phyloP scores from a whole-genome alignment of 73 alveolate genomes.

The Stentor roeselii region DNA sequence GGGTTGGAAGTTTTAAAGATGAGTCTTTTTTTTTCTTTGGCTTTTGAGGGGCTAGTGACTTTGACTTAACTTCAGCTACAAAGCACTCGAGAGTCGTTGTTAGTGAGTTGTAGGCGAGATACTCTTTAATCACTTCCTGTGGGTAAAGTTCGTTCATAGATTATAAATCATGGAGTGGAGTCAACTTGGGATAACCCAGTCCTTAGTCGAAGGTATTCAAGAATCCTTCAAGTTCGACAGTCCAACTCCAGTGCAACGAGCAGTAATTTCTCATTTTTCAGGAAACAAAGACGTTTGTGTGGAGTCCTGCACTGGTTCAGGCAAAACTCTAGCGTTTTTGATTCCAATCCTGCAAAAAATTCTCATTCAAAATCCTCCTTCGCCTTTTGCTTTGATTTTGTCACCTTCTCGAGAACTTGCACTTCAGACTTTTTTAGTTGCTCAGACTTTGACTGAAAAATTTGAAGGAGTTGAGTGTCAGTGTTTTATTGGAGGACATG shows the following conservation, averaged over 20 bases:
- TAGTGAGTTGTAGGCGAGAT: not conserved
- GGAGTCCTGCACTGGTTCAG: constrained; percentile 98
- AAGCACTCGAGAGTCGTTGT: not conserved
- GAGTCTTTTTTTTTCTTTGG: not conserved
- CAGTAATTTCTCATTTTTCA: constrained; percentile 68
- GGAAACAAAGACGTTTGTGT: constrained; percentile 82
- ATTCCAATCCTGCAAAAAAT: constrained; percentile 29
- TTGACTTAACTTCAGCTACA: not conserved
- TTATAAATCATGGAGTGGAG: constrained; percentile 26
- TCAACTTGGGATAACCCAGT: constrained; percentile 34
- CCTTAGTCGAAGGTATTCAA: constrained; percentile 30
- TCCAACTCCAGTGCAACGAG: constrained; percentile 78
- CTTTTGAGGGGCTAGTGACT: not conserved
- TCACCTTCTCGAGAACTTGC: constrained; percentile 99
- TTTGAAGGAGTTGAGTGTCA: constrained; percentile 19
- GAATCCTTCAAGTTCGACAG: constrained; percentile 44
- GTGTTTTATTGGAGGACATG: constrained; percentile 84
- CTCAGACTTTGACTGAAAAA: constrained; percentile 35
- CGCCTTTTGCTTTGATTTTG: constrained; percentile 74
- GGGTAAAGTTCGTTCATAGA: not conserved
- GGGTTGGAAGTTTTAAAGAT: not conserved
- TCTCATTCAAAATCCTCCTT: not conserved
- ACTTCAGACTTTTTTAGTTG: constrained; percentile 85
- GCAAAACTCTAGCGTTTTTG: constrained; percentile 93
- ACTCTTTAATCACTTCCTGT: not conserved